Evolutionary conservation across 768 basidiomycete species (phyloP), one percentile per base, ranked within the genome.

Genomic region (Mycena crocata): DNA sequence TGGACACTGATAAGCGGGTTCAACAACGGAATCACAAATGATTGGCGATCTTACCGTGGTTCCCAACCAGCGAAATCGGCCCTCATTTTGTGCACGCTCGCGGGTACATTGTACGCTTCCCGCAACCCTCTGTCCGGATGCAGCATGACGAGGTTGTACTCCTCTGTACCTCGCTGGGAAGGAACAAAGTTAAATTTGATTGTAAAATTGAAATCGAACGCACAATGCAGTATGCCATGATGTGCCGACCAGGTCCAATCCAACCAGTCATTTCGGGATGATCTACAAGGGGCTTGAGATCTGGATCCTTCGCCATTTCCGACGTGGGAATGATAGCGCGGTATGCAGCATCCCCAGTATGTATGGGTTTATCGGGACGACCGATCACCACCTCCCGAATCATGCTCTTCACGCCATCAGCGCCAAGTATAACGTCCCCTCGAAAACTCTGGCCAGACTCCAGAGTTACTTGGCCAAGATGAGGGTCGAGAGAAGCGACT

Each of bases 301-400:
- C 86, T 0, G 87, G 86, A 68, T 92, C 86, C 15, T 75, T 74
- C 12, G 86, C 57, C 73, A 90, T 77, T 2, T 79, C 44, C 72
- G 78, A 66, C 0, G 87, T 80, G 2, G 85, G 80, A 46, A 91
- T 79, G 32, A 84, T 79, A 13, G 87, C 87, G 57, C 90, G 83
- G 70, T 89, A 91, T 0, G 88, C 90, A 0, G 87, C 86, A 69
- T 91, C 89, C 0, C 89, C 90, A 0, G 90, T 90, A 3, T 86
- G 80, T 0, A 82, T 81, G 0, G 85, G 80, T 28, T 56, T 50
- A 34, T 82, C 80, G 52, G 84, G 82, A 0, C 75, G 76, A 0
- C 87, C 83, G 21, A 89, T 82, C 28, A 86, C 81, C 37, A 85
- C 77, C 70, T 85, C 75, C 2, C 85, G 84, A 4, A 87, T 68